A percentile compares a stretch with the other conserved stretches of the same genome.
These are phyloP conservation scores for Hordeum pubiflorum DNA, from an alignment of 202 grass and related monocot species.

Conservation along the genomic window DNA sequence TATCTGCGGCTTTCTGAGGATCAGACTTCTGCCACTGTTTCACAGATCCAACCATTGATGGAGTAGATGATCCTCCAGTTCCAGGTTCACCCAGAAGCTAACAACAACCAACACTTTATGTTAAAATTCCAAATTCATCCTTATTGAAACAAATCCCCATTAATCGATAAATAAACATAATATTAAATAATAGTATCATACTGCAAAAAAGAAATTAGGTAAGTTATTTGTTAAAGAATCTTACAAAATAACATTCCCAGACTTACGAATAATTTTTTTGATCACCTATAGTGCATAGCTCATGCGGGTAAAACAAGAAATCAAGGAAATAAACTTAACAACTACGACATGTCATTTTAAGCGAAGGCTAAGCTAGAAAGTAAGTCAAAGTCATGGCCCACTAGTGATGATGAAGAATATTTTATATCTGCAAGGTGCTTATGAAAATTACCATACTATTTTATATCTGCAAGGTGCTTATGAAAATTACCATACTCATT, in stretches of 20 bases:
- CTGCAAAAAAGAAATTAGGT: neutral
- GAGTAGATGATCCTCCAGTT: conserved; percentile 87
- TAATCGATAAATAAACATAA: neutral
- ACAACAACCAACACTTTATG: neutral
- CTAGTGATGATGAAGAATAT: neutral
- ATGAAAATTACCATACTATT: neutral
- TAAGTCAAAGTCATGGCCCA: neutral
- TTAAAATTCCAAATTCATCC: conserved; percentile 9
- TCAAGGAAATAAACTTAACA: neutral
- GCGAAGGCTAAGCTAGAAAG: neutral
- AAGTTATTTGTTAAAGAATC: neutral
- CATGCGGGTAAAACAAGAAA: neutral
- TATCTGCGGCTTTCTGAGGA: conserved; percentile 73
- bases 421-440: neutral
- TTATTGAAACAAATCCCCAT: neutral
- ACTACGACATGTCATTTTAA: neutral
- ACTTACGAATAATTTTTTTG: neutral
- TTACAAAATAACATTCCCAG: neutral
- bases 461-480: neutral
- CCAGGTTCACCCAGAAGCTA: conserved; percentile 92
- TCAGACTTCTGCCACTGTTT: conserved; percentile 82
- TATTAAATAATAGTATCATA: conserved; percentile 2
- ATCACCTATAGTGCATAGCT: neutral
- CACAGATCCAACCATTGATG: conserved; percentile 91
- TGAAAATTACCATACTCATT: neutral